Base-by-base conservation (phyloP, 2,329 filamentous ascomycete genomes). In the Fusarium sp. region DNA sequence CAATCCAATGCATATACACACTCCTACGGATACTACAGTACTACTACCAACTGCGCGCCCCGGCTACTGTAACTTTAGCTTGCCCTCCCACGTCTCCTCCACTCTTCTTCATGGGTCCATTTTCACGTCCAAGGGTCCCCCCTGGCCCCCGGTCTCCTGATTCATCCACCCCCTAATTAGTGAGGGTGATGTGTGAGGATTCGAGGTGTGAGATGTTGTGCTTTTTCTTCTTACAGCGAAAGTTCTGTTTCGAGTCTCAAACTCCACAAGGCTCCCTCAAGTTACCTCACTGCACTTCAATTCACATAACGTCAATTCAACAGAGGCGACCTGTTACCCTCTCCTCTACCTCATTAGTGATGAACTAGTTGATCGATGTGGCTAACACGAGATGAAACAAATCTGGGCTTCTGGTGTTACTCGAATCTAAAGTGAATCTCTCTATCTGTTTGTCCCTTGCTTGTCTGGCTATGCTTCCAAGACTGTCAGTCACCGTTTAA, bases 11-110 rank as follows among this genome's bases (percentile, higher is more conserved):
- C 28, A 50, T 30, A 35, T 35, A 35, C 32, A 36, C 61, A 48
- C 55, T 17, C 36, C 26, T 26, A 62, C 32, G 32, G 3, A 35
- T 35, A 35, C 68, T 20, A 45, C 24, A 28, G 18, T 47, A 53
- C 55, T 13, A 56, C 26, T 35, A 74, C 68, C 72, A 74, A 74
- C 72, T 72, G 72, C 72, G 72, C 72, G 71, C 71, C 71, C 71
- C 71, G 53, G 73, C 72, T 61, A 17, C 51, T 54, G 51, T 54
- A 54, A 54, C 51, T 54, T 54, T 54, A 54, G 50, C 72, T 70
- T 61, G 72, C 69, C 57, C 60, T 50, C 71, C 54, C 68, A 74
- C 67, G 51, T 67, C 50, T 68, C 35, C 56, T 42, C 47, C 51
- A 54, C 51, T 54, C 51, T 39, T 22, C 24, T 28, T 57, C 51